Percentiles rank a stretch among this genome's conserved stretches.
Evolutionary conservation across 2,329 filamentous ascomycete species (phyloP).

Genomic region (Lachnellula cervina): DNA sequence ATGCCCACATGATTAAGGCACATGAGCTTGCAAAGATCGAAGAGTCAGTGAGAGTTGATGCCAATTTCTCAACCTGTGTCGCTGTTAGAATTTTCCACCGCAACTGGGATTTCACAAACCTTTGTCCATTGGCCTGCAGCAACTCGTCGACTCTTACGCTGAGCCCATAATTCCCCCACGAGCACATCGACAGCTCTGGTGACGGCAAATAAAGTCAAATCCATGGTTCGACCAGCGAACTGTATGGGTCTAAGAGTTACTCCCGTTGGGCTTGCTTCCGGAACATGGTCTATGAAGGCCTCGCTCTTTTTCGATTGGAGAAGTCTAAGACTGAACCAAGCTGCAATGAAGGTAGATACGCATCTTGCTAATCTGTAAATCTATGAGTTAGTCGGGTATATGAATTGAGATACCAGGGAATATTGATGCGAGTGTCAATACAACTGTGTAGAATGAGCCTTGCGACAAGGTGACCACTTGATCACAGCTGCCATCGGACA

Average conservation of each 20-base stretch:
- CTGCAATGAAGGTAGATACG: constrained; percentile 53
- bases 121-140: constrained; percentile 44
- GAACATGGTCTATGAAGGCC: constrained; percentile 37
- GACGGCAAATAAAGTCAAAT: constrained; percentile 74
- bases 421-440: too few relatives aligned
- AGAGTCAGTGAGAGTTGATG: constrained; percentile 54
- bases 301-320: constrained; percentile 51
- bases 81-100: constrained; percentile 4
- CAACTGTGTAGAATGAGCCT: too few relatives aligned
- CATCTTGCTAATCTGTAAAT: constrained; percentile 48
- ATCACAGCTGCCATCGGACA: too few relatives aligned
- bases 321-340: constrained; percentile 52
- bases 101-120: constrained; percentile 30
- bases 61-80: constrained; percentile 32
- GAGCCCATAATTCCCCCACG: constrained; percentile 60
- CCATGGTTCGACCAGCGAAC: constrained; percentile 67
- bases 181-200: constrained; percentile 69
- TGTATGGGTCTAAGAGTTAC: constrained; percentile 27
- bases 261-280: constrained; percentile 25
- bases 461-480: too few relatives aligned
- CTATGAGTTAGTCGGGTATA: neutral
- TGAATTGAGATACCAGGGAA: constrained; percentile 1
- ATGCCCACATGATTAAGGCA: constrained; percentile 81
- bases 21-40: constrained; percentile 67
- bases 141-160: constrained; percentile 41